Evolutionary conservation across 306 rosid genomes (phyloP), one percentile per base, ranked within the genome.

Genomic region (Begonia fuchsioides): DNA sequence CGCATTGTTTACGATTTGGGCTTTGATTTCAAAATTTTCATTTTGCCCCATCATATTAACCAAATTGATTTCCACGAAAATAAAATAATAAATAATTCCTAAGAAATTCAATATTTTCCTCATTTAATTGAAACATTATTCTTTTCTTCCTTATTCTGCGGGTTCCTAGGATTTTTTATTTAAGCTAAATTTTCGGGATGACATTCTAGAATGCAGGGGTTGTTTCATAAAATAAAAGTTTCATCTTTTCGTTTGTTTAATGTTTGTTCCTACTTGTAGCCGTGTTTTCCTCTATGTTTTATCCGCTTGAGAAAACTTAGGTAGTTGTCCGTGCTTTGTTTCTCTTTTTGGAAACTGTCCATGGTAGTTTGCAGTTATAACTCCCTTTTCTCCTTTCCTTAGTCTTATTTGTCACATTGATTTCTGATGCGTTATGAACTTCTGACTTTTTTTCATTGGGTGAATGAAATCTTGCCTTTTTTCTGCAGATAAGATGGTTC

Each of bases 381-480:
- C 14, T 41, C 45, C 12, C 45, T 41, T n/a, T n/a, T n/a, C n/a
- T 41, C n/a, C 35, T 26, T 26, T 26, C 35, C 35, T n/a, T 41
- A 2, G n/a, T 41, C 3, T 3, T 41, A 7, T n/a, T 3, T 41
- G 14, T n/a, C 14, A 41, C 14, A 2, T 41, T 41, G 45, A 5
- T 41, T 41, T 2, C 32, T 20, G 32, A 26, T 26, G n/a, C 14
- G 45, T n/a, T 3, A 6, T 11, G 6, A 11, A 11, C 14, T 41
- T 10, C 12, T 10, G 12, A n/a, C 14, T 6, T 6, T 1, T n/a
- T n/a, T 41, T n/a, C 45, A 41, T 41, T 41, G 77, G 3, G 2
- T 41, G 12, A 41, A 41, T 13, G 5, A 10, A 41, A 41, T 41
- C 9, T n/a, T n/a, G 12, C 10, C 83, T n/a, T 41, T 41, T 4